Percentiles rank a stretch among this genome's conserved stretches.
Conservation (phyloP, 2,329 filamentous ascomycete species). For the Cordyceps cateniannulata region DNA sequence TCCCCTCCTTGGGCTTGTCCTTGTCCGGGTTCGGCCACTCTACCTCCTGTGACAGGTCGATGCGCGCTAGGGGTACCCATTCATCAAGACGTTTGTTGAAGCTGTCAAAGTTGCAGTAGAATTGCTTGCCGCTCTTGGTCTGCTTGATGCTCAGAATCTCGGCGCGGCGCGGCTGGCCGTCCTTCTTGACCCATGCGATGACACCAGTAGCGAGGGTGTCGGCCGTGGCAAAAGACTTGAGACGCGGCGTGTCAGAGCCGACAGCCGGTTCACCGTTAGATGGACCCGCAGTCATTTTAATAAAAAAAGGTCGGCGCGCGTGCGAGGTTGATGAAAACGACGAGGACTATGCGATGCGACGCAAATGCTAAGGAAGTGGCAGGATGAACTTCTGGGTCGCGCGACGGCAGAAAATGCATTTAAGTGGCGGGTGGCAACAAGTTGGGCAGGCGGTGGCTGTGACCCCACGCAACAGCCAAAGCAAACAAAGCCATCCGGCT, state of each 20-base stretch:
- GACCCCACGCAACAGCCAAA: background rate
- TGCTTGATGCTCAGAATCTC: constrained; percentile 95
- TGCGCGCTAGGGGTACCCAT: constrained; percentile 77
- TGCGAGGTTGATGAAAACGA: background rate
- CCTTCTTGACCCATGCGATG: constrained; percentile 58
- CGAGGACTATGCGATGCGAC: background rate
- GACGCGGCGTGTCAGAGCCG: constrained; percentile 49
- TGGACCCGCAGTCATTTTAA: constrained; percentile 44
- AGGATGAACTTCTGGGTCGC: background rate
- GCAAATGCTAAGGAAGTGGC: background rate
- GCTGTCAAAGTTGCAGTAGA: constrained; percentile 96
- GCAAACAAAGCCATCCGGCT: background rate
- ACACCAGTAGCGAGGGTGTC: constrained; percentile 64
- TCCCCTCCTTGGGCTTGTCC: constrained; percentile 65
- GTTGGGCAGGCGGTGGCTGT: constrained; percentile 9
- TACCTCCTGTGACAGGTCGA: constrained; percentile 84
- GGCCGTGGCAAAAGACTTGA: constrained; percentile 78
- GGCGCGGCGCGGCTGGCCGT: constrained; percentile 81
- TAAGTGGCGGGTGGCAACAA: constrained; percentile 6
- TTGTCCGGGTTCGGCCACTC: constrained; percentile 95
- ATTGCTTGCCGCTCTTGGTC: constrained; percentile 79
- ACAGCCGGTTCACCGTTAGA: constrained; percentile 46
- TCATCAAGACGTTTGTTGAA: constrained; percentile 87
- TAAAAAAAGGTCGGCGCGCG: background rate
- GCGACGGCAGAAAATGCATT: background rate